Evolutionary conservation across 2,329 filamentous ascomycete genomes (phyloP).

Genomic region (Magnaporthiopsis rhizophila): DNA sequence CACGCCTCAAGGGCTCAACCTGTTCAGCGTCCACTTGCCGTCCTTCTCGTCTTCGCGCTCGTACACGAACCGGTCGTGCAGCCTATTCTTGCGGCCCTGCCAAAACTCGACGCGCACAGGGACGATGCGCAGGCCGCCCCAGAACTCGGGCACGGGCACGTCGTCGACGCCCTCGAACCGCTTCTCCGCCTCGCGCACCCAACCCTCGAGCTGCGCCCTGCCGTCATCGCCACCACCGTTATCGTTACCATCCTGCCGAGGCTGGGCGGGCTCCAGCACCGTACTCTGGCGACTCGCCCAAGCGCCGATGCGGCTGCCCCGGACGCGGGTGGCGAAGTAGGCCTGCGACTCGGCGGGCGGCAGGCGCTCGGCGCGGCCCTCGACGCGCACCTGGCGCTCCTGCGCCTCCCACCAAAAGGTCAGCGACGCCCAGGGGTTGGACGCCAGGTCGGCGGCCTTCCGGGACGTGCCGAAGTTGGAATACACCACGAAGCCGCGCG

Average conservation of each 20-base stretch:
- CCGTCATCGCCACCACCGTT: conserved; percentile 40
- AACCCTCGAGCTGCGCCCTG: conserved; percentile 67
- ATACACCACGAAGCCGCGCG: conserved; percentile 80
- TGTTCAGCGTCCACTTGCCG: conserved; percentile 58
- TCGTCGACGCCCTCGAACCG: conserved; percentile 66
- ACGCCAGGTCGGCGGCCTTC: conserved; percentile 55
- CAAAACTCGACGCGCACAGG: conserved; percentile 92
- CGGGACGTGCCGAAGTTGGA: conserved; percentile 79
- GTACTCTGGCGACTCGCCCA: conserved; percentile 89
- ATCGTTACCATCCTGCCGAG: conserved; percentile 7
- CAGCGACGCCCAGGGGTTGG: conserved; percentile 70
- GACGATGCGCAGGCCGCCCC: conserved; percentile 82
- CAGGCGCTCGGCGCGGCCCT: conserved; percentile 62
- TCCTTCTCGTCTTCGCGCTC: conserved; percentile 44
- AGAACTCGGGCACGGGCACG: conserved; percentile 88
- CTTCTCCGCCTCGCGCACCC: conserved; percentile 69
- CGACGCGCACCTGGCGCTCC: conserved; percentile 85
- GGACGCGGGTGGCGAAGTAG: conserved; percentile 61
- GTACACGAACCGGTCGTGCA: conserved; percentile 94
- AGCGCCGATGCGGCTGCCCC: conserved; percentile 78
- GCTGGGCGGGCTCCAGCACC: conserved; percentile 47
- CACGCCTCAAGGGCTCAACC: conserved; percentile 57
- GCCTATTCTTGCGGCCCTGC: conserved; percentile 75
- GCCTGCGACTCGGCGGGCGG: conserved; percentile 61
- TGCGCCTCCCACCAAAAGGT: conserved; percentile 86